Base-by-base conservation (phyloP, 169 alveolate genomes). In the Plasmodium ovale region DNA sequence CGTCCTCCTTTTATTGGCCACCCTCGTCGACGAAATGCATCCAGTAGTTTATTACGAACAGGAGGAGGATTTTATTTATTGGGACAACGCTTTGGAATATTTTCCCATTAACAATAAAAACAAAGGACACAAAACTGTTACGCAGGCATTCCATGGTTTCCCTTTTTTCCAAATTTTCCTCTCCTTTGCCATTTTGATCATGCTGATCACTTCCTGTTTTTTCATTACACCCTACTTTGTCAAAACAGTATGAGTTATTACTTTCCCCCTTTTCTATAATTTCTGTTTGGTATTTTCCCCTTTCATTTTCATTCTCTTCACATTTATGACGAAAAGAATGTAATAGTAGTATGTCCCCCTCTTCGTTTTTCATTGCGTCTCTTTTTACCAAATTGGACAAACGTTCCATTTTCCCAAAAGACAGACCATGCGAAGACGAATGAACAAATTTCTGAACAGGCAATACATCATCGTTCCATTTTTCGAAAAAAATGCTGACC, bases 1-100 rank as follows among this genome's bases (percentile, higher is more conserved):
- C 51, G 5, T 39, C 9, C 9, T 42, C 72, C n/a, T 62, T 53
- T 51, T 29, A 23, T 21, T 25, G 6, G 39, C 53, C 21, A 49
- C 70, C 14, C 39, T 10, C 12, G 23, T 49, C 59, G 29, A 64
- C 70, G 47, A 79, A 79, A 29, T 79, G 53, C 82, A 79, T 65
- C 89, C 89, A 79, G 29, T 65, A 79, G 47, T 79, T 79, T n/a
- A 79, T 16, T 27, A 79, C 56, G 39, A 79, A 79, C 33, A 79
- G 47, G 12, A 79, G 56, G 29, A 79, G 68, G 1, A 79, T 21
- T 37, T 68, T 79, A 51, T 69, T 79, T 49, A 79, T 79, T n/a
- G 89, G 89, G 49, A 67, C 39, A 49, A 79, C 89, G 29, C 89
- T 79, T 33, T 79, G 77, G 35, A 64, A 79, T 79, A 79, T 79